phyloP scores from a whole-genome alignment of 176 grass and related monocot genomes.

The Oropetium thomaeum region DNA sequence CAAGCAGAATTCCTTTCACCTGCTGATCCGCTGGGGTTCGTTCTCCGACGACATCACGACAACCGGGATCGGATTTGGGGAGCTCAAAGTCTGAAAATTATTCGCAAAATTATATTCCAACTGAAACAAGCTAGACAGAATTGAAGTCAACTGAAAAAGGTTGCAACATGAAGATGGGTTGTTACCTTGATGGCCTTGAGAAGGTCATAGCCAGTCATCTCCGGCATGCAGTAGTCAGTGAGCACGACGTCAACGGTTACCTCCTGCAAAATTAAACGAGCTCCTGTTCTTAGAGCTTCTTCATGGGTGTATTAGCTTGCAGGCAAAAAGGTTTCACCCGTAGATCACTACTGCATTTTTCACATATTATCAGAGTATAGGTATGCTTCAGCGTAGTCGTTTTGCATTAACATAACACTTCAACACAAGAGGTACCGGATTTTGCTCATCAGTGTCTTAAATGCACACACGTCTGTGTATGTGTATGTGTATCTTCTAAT shows the following conservation, averaged over 20 bases:
- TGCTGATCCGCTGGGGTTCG: slow-evolving; percentile 88
- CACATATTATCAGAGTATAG: neutral
- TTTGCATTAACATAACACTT: neutral
- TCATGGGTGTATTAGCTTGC: neutral
- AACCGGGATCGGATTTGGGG: slow-evolving; percentile 68
- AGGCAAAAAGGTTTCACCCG: neutral
- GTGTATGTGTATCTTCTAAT: neutral
- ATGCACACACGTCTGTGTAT: neutral
- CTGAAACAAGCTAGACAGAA: neutral
- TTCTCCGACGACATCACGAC: slow-evolving; percentile 98
- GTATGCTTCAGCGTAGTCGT: neutral
- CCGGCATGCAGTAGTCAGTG: slow-evolving; percentile 96
- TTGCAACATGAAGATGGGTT: neutral
- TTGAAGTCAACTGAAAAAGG: neutral
- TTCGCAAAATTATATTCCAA: neutral
- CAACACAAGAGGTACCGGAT: neutral
- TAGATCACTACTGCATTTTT: neutral
- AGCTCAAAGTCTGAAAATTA: slow-evolving; percentile 49
- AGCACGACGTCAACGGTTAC: slow-evolving; percentile 74
- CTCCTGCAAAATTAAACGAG: slow-evolving; percentile 38
- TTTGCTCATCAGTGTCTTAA: neutral
- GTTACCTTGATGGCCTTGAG: slow-evolving; percentile 86
- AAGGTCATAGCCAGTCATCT: slow-evolving; percentile 96
- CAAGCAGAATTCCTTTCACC: slow-evolving; percentile 37
- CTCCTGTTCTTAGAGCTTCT: neutral